Base-by-base conservation (phyloP, 163 green algal genomes). In the Scenedesmus sp. region DNA sequence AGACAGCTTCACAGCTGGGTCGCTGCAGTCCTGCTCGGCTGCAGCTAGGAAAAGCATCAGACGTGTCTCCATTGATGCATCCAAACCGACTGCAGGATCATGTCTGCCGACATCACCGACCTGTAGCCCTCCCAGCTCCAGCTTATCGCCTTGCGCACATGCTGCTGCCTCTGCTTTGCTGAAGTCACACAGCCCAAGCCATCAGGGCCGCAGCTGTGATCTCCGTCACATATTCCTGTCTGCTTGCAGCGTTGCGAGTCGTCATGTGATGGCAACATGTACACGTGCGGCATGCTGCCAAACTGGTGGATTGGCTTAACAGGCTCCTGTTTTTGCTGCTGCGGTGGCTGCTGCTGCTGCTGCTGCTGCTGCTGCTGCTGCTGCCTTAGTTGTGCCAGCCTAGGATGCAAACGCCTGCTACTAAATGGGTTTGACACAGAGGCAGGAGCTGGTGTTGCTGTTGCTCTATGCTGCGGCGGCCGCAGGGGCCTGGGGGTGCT, bases 71-170 rank as follows among this genome's bases (percentile, higher is more conserved):
- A 16, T 82, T 22, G 20, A 24, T 82, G 22, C 12, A 44, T 24
- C 20, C 13, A 22, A 35, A 43, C 37, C 40, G 10, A 44, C 30
- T 46, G 76, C 76, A 46, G 10, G 13, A 24, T 24, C 37, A 68
- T 68, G 53, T 82, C 72, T 43, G 16, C 24, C 26, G 22, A 7
- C 37, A 20, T 51, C 13, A 44, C 89, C 16, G 42, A 95, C 93
- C 90, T 90, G 83, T 95, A 95, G 35, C 93, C 93, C 44, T 92
- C 72, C 93, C 93, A 95, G 20, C 88, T 93, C 93, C 93, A 95
- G 7, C 26, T 33, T 3, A 87, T 88, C 0, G 93, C 93, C 4
- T 94, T 81, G 35, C 92, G 87, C 16, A 95, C 82, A n/a, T 86
- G 85, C 9, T 83, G 20, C 87, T 93, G 88, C 6, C 93, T 79